phyloP scores from a whole-genome alignment of 345 rosid genomes.

The Ceriops tagal region DNA sequence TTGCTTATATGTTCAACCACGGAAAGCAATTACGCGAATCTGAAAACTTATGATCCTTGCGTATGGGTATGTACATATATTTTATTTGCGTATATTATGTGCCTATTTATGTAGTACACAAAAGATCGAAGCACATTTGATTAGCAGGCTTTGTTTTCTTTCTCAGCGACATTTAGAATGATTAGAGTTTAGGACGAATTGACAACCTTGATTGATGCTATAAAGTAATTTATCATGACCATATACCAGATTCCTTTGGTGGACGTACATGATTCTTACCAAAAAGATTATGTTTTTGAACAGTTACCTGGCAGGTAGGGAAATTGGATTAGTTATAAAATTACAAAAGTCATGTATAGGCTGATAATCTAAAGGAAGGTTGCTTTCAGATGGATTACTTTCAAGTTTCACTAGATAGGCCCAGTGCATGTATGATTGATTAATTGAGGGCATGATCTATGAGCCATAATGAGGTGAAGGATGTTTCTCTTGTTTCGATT shows the following conservation, averaged over 20 bases:
- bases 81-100: too few relatives aligned
- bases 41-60: too few relatives aligned
- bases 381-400: constrained; percentile 21
- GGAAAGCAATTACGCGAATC: not conserved
- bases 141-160: too few relatives aligned
- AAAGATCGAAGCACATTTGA: too few relatives aligned
- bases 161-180: not conserved
- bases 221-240: constrained; percentile 3
- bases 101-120: too few relatives aligned
- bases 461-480: not conserved
- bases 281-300: constrained; percentile 22
- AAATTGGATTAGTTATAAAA: not conserved
- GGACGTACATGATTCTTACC: not conserved
- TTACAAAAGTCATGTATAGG: not conserved
- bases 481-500: too few relatives aligned
- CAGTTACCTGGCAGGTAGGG: constrained; percentile 13
- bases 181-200: constrained; percentile 13
- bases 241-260: constrained; percentile 6
- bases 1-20: not conserved
- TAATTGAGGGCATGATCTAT: not conserved
- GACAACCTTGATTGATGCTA: constrained; percentile 3
- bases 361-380: not conserved
- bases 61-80: too few relatives aligned
- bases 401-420: not conserved
- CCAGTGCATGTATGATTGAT: not conserved